Base-by-base conservation (phyloP, 2,329 filamentous ascomycete genomes). In the Reticulascus tulasneorum region DNA sequence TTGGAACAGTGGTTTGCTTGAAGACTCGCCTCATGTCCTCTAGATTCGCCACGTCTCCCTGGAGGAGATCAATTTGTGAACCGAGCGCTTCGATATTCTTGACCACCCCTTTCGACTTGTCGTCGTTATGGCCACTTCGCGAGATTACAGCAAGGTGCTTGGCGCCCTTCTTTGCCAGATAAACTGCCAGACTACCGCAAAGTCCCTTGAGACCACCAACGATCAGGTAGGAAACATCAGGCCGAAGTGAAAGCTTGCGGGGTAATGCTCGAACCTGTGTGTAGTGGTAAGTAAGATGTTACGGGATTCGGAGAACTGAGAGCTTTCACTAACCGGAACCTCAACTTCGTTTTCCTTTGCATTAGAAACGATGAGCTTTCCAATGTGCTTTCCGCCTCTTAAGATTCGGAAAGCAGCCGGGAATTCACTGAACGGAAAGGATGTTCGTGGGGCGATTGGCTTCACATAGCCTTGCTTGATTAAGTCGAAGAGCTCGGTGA, bases 381-480 rank as follows among this genome's bases (percentile, higher is more conserved):
- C 68, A 16, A 63, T 62, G 40, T 72, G 67, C 20, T 50, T 51
- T 1, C 66, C 67, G 2, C 50, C 51, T 29, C 71, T 64, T 56
- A 73, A 59, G 29, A 60, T 57, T 1, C 65, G 50, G 45, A 73
- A 68, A 0, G 65, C 66, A 0, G 53, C 47, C 2, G 37, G 32
- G 33, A 57, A 53, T 12, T 17, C 25, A 4, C 12, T 24, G 7
- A 25, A 30, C 11, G 31, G 27, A 17, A 20, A 27, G 3, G 9
- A 13, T 9, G 16, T 16, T 6, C 24, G 24, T 3, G 31, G 31
- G 23, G 17, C 20, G 22, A 33, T 33, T 12, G 31, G 31, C 31
- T 33, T 33, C 22, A 33, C 9, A 13, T 16, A n/a, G 16, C 31
- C 8, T 7, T 12, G 16, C 11, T 25, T 19, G 7, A 42, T 23